Conservation (phyloP, 306 rosid species). For the Geum urbanum region DNA sequence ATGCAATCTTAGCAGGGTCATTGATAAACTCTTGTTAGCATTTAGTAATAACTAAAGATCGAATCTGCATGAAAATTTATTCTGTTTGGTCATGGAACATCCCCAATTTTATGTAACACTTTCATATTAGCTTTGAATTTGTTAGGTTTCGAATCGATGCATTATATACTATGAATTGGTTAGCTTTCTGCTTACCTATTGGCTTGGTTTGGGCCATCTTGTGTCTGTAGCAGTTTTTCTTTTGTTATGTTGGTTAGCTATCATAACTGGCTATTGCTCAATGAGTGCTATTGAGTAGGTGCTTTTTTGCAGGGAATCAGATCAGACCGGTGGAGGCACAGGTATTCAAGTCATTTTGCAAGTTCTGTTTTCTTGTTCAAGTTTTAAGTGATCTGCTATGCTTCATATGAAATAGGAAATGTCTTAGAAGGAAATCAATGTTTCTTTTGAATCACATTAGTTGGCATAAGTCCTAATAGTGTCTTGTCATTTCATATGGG, state of each 20-base stretch:
- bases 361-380: neutral
- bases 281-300: neutral
- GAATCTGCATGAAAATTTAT: neutral
- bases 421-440: neutral
- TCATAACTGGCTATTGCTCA: neutral
- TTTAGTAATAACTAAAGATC: neutral
- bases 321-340: constrained; percentile 38
- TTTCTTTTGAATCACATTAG: neutral
- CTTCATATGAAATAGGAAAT: constrained; percentile 3
- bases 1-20: neutral
- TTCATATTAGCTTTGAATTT: neutral
- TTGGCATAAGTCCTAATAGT: neutral
- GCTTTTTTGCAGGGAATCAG: constrained; percentile 30
- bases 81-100: neutral
- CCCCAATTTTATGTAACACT: neutral
- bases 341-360: constrained; percentile 29
- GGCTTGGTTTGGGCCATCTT: constrained; percentile 1
- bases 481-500: neutral
- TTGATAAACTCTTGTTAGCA: constrained; percentile 2
- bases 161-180: neutral
- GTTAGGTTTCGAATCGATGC: neutral
- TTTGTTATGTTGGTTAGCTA: neutral
- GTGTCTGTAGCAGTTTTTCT: too few relatives aligned
- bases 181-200: neutral
- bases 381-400: neutral